phyloP scores from a whole-genome alignment of 2,329 filamentous ascomycete species.

The Aspergillus felis region DNA sequence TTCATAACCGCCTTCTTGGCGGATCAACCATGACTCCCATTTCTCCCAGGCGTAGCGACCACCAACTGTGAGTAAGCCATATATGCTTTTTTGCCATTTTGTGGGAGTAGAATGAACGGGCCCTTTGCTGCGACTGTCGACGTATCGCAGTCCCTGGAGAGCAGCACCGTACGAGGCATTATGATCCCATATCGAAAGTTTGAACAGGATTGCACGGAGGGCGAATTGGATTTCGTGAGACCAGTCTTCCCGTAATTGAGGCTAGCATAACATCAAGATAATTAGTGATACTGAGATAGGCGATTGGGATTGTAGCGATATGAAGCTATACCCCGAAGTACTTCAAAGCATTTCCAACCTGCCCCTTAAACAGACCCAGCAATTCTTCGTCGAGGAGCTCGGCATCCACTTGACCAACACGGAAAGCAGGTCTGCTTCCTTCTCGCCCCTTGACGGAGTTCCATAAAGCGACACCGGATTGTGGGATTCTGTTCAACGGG shows the following conservation, averaged over 20 bases:
- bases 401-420: constrained; percentile 93
- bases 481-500: constrained; percentile 56
- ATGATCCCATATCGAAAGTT: constrained; percentile 94
- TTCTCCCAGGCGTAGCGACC: constrained; percentile 88
- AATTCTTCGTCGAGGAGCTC: constrained; percentile 93
- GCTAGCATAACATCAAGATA: constrained; percentile 22
- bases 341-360: constrained; percentile 83
- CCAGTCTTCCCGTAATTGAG: constrained; percentile 79
- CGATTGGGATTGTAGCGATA: background rate
- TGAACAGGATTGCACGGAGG: constrained; percentile 79
- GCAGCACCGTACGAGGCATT: constrained; percentile 91
- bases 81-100: constrained; percentile 76
- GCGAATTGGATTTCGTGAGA: constrained; percentile 76
- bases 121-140: constrained; percentile 69
- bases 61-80: constrained; percentile 80
- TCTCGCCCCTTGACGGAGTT: constrained; percentile 68
- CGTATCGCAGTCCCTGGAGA: constrained; percentile 85
- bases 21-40: constrained; percentile 82
- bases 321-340: constrained; percentile 64
- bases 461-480: constrained; percentile 54
- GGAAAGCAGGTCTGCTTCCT: constrained; percentile 78
- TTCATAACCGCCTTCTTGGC: constrained; percentile 71
- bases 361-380: constrained; percentile 74
- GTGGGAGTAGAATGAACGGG: constrained; percentile 66
- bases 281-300: background rate